Evolutionary conservation across 2,329 filamentous ascomycete species (phyloP), one percentile per base, ranked within the genome.

Genomic region (Mycogone perniciosa): DNA sequence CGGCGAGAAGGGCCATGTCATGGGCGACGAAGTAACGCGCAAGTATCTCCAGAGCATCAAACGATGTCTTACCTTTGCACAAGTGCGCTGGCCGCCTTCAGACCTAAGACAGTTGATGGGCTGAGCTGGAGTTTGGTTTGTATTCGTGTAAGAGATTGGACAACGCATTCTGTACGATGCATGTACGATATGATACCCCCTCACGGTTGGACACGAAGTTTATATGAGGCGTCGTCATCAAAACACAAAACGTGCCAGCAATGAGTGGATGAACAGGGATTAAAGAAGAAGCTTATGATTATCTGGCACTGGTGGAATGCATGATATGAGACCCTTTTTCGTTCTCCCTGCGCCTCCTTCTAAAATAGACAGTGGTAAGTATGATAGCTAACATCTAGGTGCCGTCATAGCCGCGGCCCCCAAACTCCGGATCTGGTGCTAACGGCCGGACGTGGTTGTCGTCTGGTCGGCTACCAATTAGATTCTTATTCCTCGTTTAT

Each of bases 11-110:
- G 93, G 92, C 4, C 91, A 99, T 67, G 96, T 97, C 61, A 90
- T 99, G 85, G 92, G 90, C 52, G 93, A 97, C 65, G 93, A 99
- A 72, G 84, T 87, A 41, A 99, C 93, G 47, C 81, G 93, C 58
- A 99, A 97, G 72, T 96, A 91, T 65, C 70, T 99, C 59, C 93
- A 99, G 74, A 96, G 92, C 66, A 97, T 99, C 68, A 99, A 99
- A 76, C 79, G 93, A 42, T 96, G 91, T 65, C 71, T 99, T 64
- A 97, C 89, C 54, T 99, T 96, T 79, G 90, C 92, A 29, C 93
- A 99, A 72, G 91, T 93, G 31, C 82, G 92, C 60, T 99, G 93
- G 93, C 91, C 91, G 52, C 93, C 93, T 0, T 85, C 90, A 61
- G 92, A 97, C 72, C 79, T 93, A 60, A 78, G 89, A 64, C 93